Evolutionary conservation across 1,284 basidiomycete species (phyloP), one percentile per base, ranked within the genome.

Genomic region (Ganoderma lucidum): DNA sequence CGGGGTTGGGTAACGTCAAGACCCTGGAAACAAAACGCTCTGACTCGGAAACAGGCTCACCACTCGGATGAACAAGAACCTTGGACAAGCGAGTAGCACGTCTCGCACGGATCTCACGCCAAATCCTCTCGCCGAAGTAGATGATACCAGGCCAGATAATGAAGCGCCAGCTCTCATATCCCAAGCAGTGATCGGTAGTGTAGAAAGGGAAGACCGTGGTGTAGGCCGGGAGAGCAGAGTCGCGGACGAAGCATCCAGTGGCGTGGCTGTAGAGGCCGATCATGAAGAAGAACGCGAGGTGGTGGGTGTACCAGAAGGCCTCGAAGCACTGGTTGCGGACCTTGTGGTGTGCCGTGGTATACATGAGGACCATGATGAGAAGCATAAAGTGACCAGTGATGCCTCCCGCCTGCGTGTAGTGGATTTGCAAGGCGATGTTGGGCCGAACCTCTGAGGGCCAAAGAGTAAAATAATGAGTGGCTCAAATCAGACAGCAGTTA

Each of bases 261-360:
- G 96, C 95, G 80, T 97, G 95, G 9, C 93, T 87, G 81, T 93
- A 96, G 63, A 96, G 86, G 37, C 88, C 92, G 70, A 96, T 85
- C 91, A 95, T 93, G 84, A 95, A 96, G 85, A 96, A 95, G 85
- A 95, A 94, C 10, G 94, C 95, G 59, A 96, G 88, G 76, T 96
- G 95, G 74, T 96, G 94, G 30, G 94, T 96, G 81, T 95, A 96
- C 95, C 95, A 96, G 84, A 97, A 97, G 0, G 89, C 93, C 80
- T 97, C 95, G 80, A 96, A 96, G 82, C 90, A 94, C 81, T 96
- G 93, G 71, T 88, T 80, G 74, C 95, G 91, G 72, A 97, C 89
- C 81, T 92, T 94, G 76, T 88, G 84, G 80, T 95, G 93, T 4
- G 94, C 93, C 37, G 94, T 95, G 60, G 90, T 88, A 80, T 95